Conservation (phyloP, 2,329 filamentous ascomycete species). For the Colletotrichum spinosum region DNA sequence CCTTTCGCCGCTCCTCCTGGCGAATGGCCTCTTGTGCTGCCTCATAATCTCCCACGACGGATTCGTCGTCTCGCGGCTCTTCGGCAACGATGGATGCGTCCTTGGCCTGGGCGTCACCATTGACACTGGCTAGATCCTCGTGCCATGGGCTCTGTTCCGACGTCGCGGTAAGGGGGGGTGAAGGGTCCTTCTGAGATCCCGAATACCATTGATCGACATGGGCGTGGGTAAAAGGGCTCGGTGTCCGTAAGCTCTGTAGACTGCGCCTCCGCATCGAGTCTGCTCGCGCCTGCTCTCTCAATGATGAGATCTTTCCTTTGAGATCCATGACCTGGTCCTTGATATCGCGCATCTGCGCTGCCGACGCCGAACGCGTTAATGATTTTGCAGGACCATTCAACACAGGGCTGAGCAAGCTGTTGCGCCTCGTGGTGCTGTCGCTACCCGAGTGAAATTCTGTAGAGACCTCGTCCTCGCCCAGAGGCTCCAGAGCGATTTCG, state of each 20-base stretch:
- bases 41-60: conserved; percentile 42
- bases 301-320: conserved; percentile 83
- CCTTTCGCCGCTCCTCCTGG: conserved; percentile 41
- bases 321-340: conserved; percentile 88
- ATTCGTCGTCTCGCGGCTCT: conserved; percentile 24
- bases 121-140: conserved; percentile 44
- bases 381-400: conserved; percentile 56
- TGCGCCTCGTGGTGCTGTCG: conserved; percentile 48
- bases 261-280: conserved; percentile 84
- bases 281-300: conserved; percentile 82
- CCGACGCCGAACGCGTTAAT: conserved; percentile 75
- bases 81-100: conserved; percentile 19
- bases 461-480: conserved; percentile 64
- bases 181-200: conserved; percentile 44
- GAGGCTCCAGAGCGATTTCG: conserved; percentile 61
- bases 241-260: conserved; percentile 78
- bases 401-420: conserved; percentile 58
- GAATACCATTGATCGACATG: conserved; percentile 65
- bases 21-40: conserved; percentile 42
- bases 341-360: conserved; percentile 77
- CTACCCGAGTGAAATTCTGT: conserved; percentile 44
- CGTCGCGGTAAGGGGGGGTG: conserved; percentile 34
- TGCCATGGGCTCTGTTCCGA: conserved; percentile 45
- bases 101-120: conserved; percentile 41
- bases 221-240: conserved; percentile 83